phyloP scores from a whole-genome alignment of 1,284 basidiomycete species.

The Ceratobasidium papillatum region DNA sequence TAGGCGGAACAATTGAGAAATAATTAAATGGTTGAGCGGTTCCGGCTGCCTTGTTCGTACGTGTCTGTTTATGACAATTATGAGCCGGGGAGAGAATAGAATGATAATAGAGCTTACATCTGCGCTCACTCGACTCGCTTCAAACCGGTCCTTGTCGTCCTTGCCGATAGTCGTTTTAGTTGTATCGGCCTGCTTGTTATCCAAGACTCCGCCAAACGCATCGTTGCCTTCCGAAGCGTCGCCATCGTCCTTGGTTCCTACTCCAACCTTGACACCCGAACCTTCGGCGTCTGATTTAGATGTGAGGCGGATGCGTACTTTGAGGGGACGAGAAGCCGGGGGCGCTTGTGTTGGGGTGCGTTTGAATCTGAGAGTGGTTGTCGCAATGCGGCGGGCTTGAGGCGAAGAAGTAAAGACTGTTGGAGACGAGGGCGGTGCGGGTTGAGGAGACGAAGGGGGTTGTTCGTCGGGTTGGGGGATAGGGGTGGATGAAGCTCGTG shows the following conservation, averaged over 20 bases:
- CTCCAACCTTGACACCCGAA: slow-evolving; percentile 48
- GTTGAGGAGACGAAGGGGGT: slow-evolving; percentile 1
- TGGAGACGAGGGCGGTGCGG: background rate
- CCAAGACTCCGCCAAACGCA: slow-evolving; percentile 84
- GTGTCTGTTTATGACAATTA: background rate
- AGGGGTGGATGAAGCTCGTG: background rate
- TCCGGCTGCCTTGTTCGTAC: slow-evolving; percentile 3
- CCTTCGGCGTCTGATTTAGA: slow-evolving; percentile 44
- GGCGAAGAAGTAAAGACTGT: slow-evolving; percentile 1
- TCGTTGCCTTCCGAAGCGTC: slow-evolving; percentile 42
- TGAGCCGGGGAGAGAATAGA: background rate
- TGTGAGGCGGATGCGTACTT: slow-evolving; percentile 35
- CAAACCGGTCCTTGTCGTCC: slow-evolving; percentile 80
- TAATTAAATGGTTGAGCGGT: slow-evolving; percentile 14
- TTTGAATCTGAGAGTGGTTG: slow-evolving; percentile 32
- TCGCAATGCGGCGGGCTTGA: background rate
- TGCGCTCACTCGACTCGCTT: slow-evolving; percentile 72
- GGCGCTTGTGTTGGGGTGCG: slow-evolving; percentile 15
- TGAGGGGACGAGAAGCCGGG: slow-evolving; percentile 19
- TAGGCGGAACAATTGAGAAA: slow-evolving; percentile 20
- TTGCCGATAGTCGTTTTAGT: slow-evolving; percentile 71
- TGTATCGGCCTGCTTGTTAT: slow-evolving; percentile 76
- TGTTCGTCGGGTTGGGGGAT: background rate
- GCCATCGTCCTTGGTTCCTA: slow-evolving; percentile 49
- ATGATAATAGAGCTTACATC: slow-evolving; percentile 61